Conservation (phyloP, 2,329 filamentous ascomycete species). For the Cylindrodendrum hubeiense region DNA sequence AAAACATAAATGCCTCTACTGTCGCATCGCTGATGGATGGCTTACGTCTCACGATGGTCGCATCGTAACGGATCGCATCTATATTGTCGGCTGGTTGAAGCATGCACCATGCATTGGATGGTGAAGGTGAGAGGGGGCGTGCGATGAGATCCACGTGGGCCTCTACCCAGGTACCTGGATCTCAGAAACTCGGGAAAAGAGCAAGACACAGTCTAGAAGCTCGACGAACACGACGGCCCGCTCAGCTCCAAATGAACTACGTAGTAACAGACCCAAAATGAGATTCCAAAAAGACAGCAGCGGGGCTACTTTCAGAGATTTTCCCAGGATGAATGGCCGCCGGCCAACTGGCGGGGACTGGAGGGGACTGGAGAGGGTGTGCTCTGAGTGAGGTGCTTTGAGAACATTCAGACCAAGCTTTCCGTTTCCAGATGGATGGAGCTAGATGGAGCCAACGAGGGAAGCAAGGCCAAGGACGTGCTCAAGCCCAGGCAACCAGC, state of each 20-base stretch:
- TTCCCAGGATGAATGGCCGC: conserved; percentile 24
- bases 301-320: conserved; percentile 15
- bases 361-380: background rate
- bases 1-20: conserved; percentile 2
- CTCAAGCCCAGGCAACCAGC: conserved; percentile 9
- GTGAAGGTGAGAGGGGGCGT: conserved; percentile 14
- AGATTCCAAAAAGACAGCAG: background rate
- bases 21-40: conserved; percentile 16
- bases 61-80: background rate
- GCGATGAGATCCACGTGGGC: conserved; percentile 18
- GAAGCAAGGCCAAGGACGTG: background rate
- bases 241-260: conserved; percentile 14
- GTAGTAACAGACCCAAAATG: conserved; percentile 1
- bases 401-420: background rate
- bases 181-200: background rate
- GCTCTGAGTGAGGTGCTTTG: background rate
- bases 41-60: conserved; percentile 19
- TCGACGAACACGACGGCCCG: conserved; percentile 1
- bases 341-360: conserved; percentile 6
- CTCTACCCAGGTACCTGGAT: conserved; percentile 2
- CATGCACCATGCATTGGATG: background rate
- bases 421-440: conserved; percentile 10
- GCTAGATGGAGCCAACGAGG: background rate
- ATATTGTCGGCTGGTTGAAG: conserved; percentile 1
- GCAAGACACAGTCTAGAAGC: background rate